These are phyloP conservation scores for Fusarium annulatum DNA, from an alignment of 2,329 filamentous ascomycete species.

Conservation along the genomic window DNA sequence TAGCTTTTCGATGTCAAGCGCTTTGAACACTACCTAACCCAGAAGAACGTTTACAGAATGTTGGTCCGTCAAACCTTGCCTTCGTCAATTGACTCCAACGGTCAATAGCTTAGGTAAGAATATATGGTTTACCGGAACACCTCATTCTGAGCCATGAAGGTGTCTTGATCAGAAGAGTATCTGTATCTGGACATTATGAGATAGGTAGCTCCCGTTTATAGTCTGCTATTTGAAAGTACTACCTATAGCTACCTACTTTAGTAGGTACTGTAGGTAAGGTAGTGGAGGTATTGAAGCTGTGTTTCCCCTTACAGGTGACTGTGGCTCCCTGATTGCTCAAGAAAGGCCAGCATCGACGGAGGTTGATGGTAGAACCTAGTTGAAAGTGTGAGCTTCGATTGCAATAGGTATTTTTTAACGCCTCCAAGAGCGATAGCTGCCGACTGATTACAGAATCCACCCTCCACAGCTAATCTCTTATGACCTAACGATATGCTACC, in stretches of 20 bases:
- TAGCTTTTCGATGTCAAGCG: background rate
- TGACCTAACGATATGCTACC: background rate
- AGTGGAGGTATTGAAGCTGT: constrained; percentile 9
- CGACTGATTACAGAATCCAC: background rate
- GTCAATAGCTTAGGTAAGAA: background rate
- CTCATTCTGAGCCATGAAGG: background rate
- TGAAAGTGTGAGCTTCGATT: background rate
- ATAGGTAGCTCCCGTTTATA: constrained; percentile 12
- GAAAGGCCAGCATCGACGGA: background rate
- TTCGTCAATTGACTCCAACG: background rate
- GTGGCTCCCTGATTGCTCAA: background rate
- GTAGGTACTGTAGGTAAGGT: no score
- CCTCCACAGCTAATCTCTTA: background rate
- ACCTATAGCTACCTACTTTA: background rate
- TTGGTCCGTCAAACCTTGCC: background rate
- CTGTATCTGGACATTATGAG: background rate
- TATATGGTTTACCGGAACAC: background rate
- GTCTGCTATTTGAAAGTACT: constrained; percentile 1
- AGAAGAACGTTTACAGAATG: background rate
- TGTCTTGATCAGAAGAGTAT: background rate
- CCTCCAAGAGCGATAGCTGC: background rate
- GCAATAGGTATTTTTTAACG: background rate
- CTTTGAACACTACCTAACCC: background rate
- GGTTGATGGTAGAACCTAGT: background rate
- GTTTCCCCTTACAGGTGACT: constrained; percentile 22